phyloP scores from a whole-genome alignment of 768 basidiomycete species.

The Boletales sp. region DNA sequence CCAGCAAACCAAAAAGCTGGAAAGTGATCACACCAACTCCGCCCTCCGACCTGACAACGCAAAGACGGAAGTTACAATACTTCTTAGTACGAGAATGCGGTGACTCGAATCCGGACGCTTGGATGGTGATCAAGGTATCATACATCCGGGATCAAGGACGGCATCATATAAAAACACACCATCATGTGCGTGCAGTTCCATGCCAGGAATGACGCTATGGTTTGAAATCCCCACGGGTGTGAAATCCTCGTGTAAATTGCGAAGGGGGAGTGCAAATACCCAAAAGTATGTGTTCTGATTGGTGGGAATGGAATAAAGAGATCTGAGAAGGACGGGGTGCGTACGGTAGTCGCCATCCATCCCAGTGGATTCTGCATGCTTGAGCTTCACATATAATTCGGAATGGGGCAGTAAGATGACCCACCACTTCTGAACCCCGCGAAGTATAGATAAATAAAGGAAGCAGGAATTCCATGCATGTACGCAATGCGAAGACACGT shows the following conservation, averaged over 20 bases:
- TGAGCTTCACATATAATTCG: too few relatives aligned
- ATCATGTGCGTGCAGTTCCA: not conserved
- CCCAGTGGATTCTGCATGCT: too few relatives aligned
- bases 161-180: constrained; percentile 10
- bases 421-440: not conserved
- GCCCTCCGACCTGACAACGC: not conserved
- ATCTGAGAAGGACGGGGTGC: constrained; percentile 12
- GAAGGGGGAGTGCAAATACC: constrained; percentile 8
- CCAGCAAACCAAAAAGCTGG: not conserved
- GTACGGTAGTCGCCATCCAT: not conserved
- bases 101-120: not conserved
- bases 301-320: not conserved
- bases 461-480: constrained; percentile 2
- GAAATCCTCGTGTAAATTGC: not conserved
- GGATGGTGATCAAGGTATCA: constrained; percentile 10
- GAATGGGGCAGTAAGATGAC: not conserved
- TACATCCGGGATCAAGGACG: not conserved
- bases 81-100: not conserved
- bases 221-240: constrained; percentile 7
- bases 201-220: constrained; percentile 1
- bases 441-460: not conserved
- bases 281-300: constrained; percentile 1
- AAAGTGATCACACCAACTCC: constrained; percentile 10
- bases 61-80: constrained; percentile 9
- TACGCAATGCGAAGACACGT: constrained; percentile 3